Conservation (phyloP, 2,329 filamentous ascomycete species). For the Capronia americana region DNA sequence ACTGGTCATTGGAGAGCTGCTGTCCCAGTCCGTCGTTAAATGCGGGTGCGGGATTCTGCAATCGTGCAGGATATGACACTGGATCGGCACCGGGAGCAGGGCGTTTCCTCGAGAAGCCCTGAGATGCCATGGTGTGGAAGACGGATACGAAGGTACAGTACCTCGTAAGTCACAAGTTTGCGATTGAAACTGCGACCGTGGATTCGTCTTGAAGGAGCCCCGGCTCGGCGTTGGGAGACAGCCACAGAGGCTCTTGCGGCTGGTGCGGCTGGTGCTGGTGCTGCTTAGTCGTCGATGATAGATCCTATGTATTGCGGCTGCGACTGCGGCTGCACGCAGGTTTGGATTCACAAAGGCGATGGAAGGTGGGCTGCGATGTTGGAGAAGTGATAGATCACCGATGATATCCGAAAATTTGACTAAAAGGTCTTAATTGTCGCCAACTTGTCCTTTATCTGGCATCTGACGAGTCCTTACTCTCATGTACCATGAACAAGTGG, state of each 20-base stretch:
- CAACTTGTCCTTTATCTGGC: background rate
- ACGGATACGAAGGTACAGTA: background rate
- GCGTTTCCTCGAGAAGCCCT: constrained; percentile 67
- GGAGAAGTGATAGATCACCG: background rate
- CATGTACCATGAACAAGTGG: background rate
- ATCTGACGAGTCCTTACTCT: background rate
- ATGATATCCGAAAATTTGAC: background rate
- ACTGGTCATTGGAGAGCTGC: constrained; percentile 59
- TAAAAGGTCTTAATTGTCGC: background rate
- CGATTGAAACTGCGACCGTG: constrained; percentile 2
- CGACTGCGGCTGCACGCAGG: background rate
- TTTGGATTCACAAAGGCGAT: background rate
- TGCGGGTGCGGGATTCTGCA: constrained; percentile 48
- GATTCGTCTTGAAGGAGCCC: background rate
- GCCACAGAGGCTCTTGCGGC: background rate
- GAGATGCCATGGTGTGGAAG: constrained; percentile 41
- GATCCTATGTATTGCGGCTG: background rate
- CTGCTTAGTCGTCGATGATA: constrained; percentile 5
- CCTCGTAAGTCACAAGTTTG: constrained; percentile 2
- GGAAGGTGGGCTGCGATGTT: background rate
- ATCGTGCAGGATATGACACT: constrained; percentile 62
- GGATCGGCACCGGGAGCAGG: constrained; percentile 74
- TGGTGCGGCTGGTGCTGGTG: background rate
- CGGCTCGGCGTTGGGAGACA: background rate
- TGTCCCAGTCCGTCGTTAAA: constrained; percentile 51